Conservation (phyloP, 2,329 filamentous ascomycete genomes). For the Penicillium sp. region DNA sequence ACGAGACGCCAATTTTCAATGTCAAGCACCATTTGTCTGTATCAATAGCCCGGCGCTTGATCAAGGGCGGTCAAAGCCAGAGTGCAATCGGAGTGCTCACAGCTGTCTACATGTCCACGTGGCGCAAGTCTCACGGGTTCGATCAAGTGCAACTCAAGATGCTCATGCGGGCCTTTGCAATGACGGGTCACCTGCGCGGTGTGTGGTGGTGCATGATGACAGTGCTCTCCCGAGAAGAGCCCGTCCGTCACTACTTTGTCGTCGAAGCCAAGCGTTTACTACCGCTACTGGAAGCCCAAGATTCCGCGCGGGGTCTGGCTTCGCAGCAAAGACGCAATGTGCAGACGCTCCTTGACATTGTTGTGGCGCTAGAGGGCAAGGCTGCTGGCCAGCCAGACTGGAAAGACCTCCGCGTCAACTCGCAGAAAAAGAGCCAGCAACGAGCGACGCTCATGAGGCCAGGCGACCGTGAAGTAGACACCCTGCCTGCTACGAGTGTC, state of each 20-base stretch:
- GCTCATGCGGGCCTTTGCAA: conserved; percentile 31
- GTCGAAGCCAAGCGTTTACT: conserved; percentile 29
- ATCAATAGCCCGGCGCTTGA: conserved; percentile 24
- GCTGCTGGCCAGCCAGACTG: conserved; percentile 6
- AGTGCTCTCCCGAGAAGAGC: conserved; percentile 29
- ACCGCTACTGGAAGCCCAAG: conserved; percentile 8
- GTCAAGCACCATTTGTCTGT: conserved; percentile 35
- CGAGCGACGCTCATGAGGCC: conserved; percentile 1
- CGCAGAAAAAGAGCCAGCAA: conserved; percentile 1
- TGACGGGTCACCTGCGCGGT: conserved; percentile 26
- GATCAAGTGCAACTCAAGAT: conserved; percentile 36
- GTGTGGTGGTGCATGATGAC: conserved; percentile 39
- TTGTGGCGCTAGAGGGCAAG: conserved; percentile 8
- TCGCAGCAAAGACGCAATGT: conserved; percentile 1
- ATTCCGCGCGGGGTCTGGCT: background rate
- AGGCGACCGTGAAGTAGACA: background rate
- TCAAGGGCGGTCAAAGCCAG: conserved; percentile 20
- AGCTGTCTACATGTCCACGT: conserved; percentile 34
- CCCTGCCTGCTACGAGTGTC: conserved; percentile 4
- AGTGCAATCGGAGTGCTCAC: conserved; percentile 31
- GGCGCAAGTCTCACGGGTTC: conserved; percentile 28
- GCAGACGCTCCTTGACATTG: background rate
- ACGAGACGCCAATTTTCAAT: conserved; percentile 24
- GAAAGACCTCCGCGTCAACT: conserved; percentile 2
- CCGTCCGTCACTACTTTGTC: conserved; percentile 27